Base-by-base conservation (phyloP, 352 stramenopile species). In the Globisporangium takayamanum region DNA sequence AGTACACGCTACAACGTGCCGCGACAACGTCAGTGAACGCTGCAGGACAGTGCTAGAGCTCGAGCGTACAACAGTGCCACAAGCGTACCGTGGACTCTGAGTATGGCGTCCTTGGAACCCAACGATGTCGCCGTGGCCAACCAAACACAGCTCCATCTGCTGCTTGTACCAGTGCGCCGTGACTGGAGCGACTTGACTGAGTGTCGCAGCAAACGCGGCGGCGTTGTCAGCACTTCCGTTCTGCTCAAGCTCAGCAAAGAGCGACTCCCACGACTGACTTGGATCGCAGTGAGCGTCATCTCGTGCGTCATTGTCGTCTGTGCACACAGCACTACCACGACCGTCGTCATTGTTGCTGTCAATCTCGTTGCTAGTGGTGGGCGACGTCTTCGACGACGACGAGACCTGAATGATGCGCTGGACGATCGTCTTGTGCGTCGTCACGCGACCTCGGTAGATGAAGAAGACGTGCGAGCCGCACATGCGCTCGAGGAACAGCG, bases 401-500 rank as follows among this genome's bases (percentile, higher is more conserved):
- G 30, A 26, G 15, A 60, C 42, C 36, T 55, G 52, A 45, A 7
- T 39, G 20, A 57, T 51, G 16, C 47, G 59, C n/a, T 60, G 55
- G 6, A 63, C 49, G 39, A 73, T 55, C n/a, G 60, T 62, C 52
- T 76, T 76, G 66, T 63, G 60, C 18, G 60, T 53, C 2, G 53
- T 22, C 7, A 76, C 58, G 6, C 55, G 18, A 11, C 69, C 69
- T 26, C 63, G 55, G 15, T 57, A 65, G 7, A 76, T 50, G 28
- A 76, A 63, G 49, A 76, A 73, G 8, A 76, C 55, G 28, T 64
- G 54, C 37, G 53, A 47, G 15, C 52, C 63, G 7, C 33, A 37
- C 22, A 50, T 12, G 30, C 67, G 53, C 48, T 78, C 70, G 47
- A 72, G 39, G 50, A 73, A 76, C n/a, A 78, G 53, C 15, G 65